Percentiles rank a stretch among this genome's conserved stretches.
Evolutionary conservation across 306 rosid species (phyloP).

Genomic region (Elaeagnus macrophylla): DNA sequence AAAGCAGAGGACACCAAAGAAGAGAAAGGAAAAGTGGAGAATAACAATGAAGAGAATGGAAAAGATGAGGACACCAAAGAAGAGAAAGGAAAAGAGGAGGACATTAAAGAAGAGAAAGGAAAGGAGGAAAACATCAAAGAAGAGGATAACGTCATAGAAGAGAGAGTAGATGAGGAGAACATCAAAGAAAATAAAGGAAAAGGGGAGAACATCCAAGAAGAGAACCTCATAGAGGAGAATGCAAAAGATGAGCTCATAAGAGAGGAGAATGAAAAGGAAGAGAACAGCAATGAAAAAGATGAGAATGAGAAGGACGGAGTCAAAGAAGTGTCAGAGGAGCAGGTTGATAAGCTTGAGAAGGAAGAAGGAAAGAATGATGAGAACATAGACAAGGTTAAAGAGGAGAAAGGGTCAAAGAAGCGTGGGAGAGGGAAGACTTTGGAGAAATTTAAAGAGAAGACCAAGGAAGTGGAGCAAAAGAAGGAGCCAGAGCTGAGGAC

Average conservation of each 20-base stretch:
- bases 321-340: constrained; percentile 4
- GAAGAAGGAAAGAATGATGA: constrained; percentile 23
- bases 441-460: constrained; percentile 41
- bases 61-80: no score
- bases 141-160: background rate
- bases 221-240: no score
- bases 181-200: background rate
- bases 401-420: constrained; percentile 33
- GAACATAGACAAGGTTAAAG: constrained; percentile 31
- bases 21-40: no score
- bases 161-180: background rate
- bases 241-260: no score
- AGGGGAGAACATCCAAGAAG: no score
- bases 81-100: no score
- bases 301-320: constrained; percentile 19
- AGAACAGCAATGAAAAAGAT: constrained; percentile 11
- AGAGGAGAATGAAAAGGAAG: constrained; percentile 1
- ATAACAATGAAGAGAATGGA: no score
- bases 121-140: background rate
- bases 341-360: constrained; percentile 14
- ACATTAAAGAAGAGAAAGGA: background rate
- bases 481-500: constrained; percentile 60
- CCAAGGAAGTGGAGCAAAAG: constrained; percentile 25
- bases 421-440: constrained; percentile 34
- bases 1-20: no score